Evolutionary conservation across 345 rosid genomes (phyloP).

Genomic region (Brassica juncea): DNA sequence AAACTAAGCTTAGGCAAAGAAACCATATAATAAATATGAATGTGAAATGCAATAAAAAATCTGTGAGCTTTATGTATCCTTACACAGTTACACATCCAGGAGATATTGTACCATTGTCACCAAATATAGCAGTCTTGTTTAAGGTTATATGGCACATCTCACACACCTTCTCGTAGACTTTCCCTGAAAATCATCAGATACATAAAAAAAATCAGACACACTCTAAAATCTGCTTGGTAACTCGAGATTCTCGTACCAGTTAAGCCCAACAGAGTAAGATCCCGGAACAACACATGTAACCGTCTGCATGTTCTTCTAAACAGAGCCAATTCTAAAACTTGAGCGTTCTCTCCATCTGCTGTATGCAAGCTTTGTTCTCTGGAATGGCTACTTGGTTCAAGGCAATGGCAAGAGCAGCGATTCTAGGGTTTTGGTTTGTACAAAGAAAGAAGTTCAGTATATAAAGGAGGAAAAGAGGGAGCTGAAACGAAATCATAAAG

Average conservation of each 20-base stretch:
- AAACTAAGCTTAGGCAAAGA: constrained; percentile 13
- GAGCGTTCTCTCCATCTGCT: constrained; percentile 90
- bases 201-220: constrained; percentile 19
- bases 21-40: not conserved
- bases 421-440: no score
- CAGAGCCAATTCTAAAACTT: constrained; percentile 77
- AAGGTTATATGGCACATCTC: constrained; percentile 51
- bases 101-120: constrained; percentile 75
- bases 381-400: constrained; percentile 86
- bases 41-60: not conserved
- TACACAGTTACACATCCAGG: constrained; percentile 66
- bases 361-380: constrained; percentile 80
- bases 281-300: constrained; percentile 74
- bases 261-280: constrained; percentile 42
- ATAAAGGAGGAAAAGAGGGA: no score
- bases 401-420: constrained; percentile 95
- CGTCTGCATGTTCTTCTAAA: constrained; percentile 72
- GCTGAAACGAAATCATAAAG: no score
- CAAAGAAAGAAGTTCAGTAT: no score
- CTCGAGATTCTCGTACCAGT: constrained; percentile 53
- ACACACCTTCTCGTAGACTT: constrained; percentile 46
- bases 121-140: constrained; percentile 80
- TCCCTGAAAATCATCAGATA: no score
- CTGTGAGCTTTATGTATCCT: constrained; percentile 69
- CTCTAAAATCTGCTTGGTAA: not conserved